Evolutionary conservation across 306 rosid genomes (phyloP), one percentile per base, ranked within the genome.

Genomic region (Dryas alaskensis): DNA sequence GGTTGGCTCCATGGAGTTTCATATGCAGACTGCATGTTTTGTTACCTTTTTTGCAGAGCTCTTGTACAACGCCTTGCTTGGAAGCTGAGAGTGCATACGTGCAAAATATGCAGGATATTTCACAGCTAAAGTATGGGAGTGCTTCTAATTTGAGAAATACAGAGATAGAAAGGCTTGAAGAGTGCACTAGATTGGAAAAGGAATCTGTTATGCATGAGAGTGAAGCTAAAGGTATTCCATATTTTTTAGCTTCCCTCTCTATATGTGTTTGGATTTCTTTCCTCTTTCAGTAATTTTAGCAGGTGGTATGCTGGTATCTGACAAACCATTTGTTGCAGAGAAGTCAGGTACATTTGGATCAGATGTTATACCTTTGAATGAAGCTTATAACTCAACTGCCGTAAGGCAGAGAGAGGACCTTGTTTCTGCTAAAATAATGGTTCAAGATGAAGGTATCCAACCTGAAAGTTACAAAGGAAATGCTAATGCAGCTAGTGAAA

Each of bases 1-100:
- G 75, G 78, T 74, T 73, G 73, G 74, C 74, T 73, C 72, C 66
- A 31, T 79, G 81, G 75, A 80, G 80, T 76, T 85, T 80, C 73
- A 79, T 64, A 61, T 72, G 16, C 73, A 70, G 73, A 79, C 73
- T 70, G 73, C 75, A 84, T 86, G 67, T 73, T 80, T 70, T 81
- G 69, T 68, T 73, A 74, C 81, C 78, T 81, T 79, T 81, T 86
- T 78, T 84, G 87, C 82, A 86, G 91, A 84, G 92, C 76, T 78
- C 91, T 70, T 83, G 87, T 72, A 81, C 86, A 64, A 74, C 62
- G 5, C 82, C 82, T 75, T 67, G 72, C 82, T 60, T 78, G 80
- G 87, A 86, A 78, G 88, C 82, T 79, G 85, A 89, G 80, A 81
- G 80, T 79, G 74, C 70, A 73, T 78, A 37, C 77, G 8, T 78